These are phyloP conservation scores for Coffea canephora DNA, from an alignment of 257 asterid species.

Conservation along the genomic window DNA sequence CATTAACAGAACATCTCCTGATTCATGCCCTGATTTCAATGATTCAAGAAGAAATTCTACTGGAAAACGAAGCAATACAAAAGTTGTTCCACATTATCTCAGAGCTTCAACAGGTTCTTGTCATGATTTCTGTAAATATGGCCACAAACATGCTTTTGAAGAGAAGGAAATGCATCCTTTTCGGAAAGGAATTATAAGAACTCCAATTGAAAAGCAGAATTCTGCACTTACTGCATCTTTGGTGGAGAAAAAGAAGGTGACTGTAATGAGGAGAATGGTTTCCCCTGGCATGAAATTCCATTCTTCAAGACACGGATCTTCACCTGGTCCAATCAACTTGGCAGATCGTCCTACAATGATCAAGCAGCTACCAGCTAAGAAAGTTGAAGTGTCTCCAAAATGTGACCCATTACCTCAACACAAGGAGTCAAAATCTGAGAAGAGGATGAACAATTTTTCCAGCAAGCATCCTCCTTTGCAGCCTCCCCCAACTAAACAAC, in stretches of 20 bases:
- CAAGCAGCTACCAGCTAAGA: slow-evolving; percentile 46
- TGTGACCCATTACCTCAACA: slow-evolving; percentile 25
- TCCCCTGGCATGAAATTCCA: slow-evolving; percentile 15
- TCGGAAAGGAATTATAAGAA: slow-evolving; percentile 32
- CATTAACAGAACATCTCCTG: slow-evolving; percentile 35
- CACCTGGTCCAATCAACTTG: slow-evolving; percentile 27
- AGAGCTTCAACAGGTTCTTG: slow-evolving; percentile 90
- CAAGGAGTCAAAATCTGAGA: slow-evolving; percentile 29
- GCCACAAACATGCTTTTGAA: slow-evolving; percentile 43
- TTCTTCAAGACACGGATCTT: slow-evolving; percentile 23
- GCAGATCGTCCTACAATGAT: slow-evolving; percentile 56
- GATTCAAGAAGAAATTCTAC: slow-evolving; percentile 38
- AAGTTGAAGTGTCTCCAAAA: slow-evolving; percentile 34
- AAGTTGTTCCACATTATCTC: slow-evolving; percentile 55
- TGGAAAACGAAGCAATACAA: slow-evolving; percentile 37
- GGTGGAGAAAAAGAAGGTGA: slow-evolving; percentile 39
- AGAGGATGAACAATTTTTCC: slow-evolving; percentile 25
- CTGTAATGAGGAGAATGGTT: slow-evolving; percentile 2
- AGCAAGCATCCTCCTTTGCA: slow-evolving; percentile 22
- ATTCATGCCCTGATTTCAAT: slow-evolving; percentile 30
- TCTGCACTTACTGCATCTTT: slow-evolving; percentile 26
- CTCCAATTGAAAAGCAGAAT: slow-evolving; percentile 32
- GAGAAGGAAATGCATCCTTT: slow-evolving; percentile 45
- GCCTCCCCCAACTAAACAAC: slow-evolving; percentile 9
- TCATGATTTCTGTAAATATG: slow-evolving; percentile 84